Conservation (phyloP, 179 eudicot species). For the Beta lomatogona region DNA sequence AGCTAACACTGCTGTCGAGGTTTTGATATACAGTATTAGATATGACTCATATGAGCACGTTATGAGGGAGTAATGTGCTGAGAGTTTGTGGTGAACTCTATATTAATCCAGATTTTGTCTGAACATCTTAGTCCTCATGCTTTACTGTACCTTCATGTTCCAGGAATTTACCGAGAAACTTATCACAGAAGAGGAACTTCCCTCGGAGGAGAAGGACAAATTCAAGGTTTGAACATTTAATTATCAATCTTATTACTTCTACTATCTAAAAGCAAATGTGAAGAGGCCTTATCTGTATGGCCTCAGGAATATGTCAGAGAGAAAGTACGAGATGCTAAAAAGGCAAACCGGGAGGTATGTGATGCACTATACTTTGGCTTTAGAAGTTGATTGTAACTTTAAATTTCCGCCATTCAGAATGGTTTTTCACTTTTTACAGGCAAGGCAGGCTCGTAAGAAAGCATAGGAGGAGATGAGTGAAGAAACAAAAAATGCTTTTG, state of each 20-base stretch:
- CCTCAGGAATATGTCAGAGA: slow-evolving; percentile 66
- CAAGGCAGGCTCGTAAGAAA: slow-evolving; percentile 81
- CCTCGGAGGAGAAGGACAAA: slow-evolving; percentile 71
- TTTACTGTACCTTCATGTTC: neutral
- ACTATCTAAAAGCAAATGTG: neutral
- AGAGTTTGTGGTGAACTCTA: neutral
- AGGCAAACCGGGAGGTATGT: slow-evolving; percentile 77
- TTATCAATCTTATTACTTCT: neutral
- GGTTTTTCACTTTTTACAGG: slow-evolving; percentile 43
- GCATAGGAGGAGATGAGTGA: slow-evolving; percentile 77
- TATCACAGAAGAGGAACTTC: slow-evolving; percentile 66
- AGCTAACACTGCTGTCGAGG: neutral
- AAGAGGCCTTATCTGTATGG: slow-evolving; percentile 5
- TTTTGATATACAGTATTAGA: neutral
- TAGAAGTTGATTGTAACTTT: neutral
- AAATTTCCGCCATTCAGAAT: neutral
- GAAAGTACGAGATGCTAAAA: slow-evolving; percentile 77
- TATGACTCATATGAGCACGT: neutral
- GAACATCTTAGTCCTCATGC: neutral
- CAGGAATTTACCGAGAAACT: slow-evolving; percentile 82
- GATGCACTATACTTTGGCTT: neutral
- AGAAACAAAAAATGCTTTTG: slow-evolving; percentile 68
- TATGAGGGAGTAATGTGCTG: neutral
- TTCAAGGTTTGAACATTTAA: slow-evolving; percentile 55
- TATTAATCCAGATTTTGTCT: neutral